These are phyloP conservation scores for Abrus pulchellus DNA, from an alignment of 306 rosid genomes.

Conservation along the genomic window DNA sequence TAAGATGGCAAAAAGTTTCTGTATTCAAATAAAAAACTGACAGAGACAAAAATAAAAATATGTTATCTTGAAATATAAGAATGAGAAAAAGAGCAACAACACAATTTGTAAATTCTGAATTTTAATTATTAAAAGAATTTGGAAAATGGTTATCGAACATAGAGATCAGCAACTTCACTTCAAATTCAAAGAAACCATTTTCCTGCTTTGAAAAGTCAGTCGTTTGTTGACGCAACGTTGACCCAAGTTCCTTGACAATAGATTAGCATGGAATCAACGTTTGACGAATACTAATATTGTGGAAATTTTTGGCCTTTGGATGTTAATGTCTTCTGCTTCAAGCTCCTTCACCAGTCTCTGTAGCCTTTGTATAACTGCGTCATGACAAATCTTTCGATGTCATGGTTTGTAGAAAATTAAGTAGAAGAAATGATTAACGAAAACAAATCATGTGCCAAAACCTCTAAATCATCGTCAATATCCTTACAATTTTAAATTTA, in stretches of 20 bases:
- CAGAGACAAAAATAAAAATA: too few relatives aligned
- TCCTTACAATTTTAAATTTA: not conserved
- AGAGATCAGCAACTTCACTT: not conserved
- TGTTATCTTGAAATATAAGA: not conserved
- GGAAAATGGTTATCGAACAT: too few relatives aligned
- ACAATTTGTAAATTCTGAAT: too few relatives aligned
- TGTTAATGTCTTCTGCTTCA: not conserved
- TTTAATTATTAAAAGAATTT: too few relatives aligned
- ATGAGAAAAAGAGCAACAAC: not conserved
- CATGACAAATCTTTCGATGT: slow-evolving; percentile 36
- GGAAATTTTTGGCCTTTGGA: not conserved
- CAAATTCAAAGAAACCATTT: not conserved
- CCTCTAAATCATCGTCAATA: slow-evolving; percentile 1
- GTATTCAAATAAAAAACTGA: not conserved
- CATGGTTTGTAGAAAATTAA: slow-evolving; percentile 7
- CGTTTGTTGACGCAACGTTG: slow-evolving; percentile 17
- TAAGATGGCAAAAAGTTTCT: not conserved
- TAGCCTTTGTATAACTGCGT: not conserved
- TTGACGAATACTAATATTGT: not conserved
- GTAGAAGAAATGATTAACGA: not conserved
- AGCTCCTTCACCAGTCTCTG: slow-evolving; percentile 1
- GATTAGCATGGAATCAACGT: not conserved
- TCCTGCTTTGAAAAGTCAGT: not conserved
- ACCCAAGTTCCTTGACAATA: slow-evolving; percentile 22
- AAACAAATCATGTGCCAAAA: slow-evolving; percentile 17